Evolutionary conservation across 805 yeast species (phyloP).

Genomic region (Starmerella stigmatis): DNA sequence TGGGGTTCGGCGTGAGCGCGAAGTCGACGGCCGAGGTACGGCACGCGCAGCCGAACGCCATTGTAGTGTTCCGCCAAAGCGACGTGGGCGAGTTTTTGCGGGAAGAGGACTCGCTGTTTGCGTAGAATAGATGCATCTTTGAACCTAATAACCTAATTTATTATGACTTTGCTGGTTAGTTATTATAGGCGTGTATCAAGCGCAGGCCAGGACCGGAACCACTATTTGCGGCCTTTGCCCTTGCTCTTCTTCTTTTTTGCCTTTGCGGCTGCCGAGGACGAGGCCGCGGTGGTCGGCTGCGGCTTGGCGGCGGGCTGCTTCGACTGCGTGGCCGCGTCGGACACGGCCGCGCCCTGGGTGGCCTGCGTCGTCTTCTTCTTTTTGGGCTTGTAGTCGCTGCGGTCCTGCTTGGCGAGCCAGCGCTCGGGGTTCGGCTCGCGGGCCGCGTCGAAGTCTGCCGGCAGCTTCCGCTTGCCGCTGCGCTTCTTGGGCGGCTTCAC

Average conservation of each 20-base stretch:
- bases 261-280: slow-evolving; percentile 11
- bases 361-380: slow-evolving; percentile 45
- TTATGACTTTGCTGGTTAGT: too few relatives aligned
- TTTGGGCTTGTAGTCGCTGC: slow-evolving; percentile 73
- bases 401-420: slow-evolving; percentile 83
- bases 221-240: slow-evolving; percentile 25
- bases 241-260: slow-evolving; percentile 30
- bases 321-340: slow-evolving; percentile 6
- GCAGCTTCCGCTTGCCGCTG: slow-evolving; percentile 31
- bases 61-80: slow-evolving; percentile 92
- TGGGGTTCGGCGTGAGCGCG: slow-evolving; percentile 93
- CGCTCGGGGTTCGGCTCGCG: slow-evolving; percentile 56
- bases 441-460: slow-evolving; percentile 35
- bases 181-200: too few relatives aligned
- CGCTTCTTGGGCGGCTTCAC: slow-evolving; percentile 26
- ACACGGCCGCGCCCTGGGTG: slow-evolving; percentile 32
- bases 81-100: slow-evolving; percentile 96
- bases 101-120: slow-evolving; percentile 92
- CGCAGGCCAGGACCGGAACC: not conserved
- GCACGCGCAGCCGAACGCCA: slow-evolving; percentile 81
- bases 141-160: not conserved
- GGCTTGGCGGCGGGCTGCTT: too few relatives aligned
- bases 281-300: not conserved
- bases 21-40: slow-evolving; percentile 83
- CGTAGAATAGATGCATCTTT: slow-evolving; percentile 34